Evolutionary conservation across 1,284 basidiomycete genomes (phyloP), one percentile per base, ranked within the genome.

Genomic region (Fistulinella cinereoalba): DNA sequence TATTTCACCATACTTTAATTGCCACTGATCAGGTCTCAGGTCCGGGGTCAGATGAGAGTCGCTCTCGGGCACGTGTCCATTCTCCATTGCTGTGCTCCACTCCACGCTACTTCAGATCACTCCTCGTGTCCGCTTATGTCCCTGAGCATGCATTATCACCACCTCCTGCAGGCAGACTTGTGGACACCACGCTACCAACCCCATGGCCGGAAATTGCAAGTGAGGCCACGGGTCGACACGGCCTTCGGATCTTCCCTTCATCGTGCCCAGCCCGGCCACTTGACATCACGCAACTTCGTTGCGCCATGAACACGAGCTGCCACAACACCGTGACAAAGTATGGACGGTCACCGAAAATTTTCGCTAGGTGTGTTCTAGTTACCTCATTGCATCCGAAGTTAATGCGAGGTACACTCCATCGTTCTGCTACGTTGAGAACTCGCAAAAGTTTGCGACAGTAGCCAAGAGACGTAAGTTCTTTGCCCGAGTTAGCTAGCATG

Each of bases 91-190:
- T 48, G 37, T 25, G 21, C n/a, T 13, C 43, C 19, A 39, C 22
- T 32, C 39, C 19, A 18, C 25, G 33, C 33, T 34, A 16, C 46
- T 31, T 46, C 32, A 32, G 28, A 32, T 42, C 27, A 37, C 37
- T 41, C 49, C 59, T 61, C 58, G 41, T 61, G 60, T 48, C 36
- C 21, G 25, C 33, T 23, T 33, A 40, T 36, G 43, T 54, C 48
- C 57, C 59, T 57, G 47, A 41, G 19, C 18, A 36, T 42, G 48
- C 25, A 21, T 41, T 40, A 37, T 36, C 41, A 39, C 44, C 41
- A 46, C 43, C 12, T 44, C 57, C 54, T 60, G 56, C 59, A 59
- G 51, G 61, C 54, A 57, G 41, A 48, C 60, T 59, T 49, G 46
- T 51, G 53, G 49, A 47, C 16, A 36, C 45, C 57, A 61, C 49